Evolutionary conservation across 345 rosid species (phyloP).

Genomic region (Eucalyptus melliodora): DNA sequence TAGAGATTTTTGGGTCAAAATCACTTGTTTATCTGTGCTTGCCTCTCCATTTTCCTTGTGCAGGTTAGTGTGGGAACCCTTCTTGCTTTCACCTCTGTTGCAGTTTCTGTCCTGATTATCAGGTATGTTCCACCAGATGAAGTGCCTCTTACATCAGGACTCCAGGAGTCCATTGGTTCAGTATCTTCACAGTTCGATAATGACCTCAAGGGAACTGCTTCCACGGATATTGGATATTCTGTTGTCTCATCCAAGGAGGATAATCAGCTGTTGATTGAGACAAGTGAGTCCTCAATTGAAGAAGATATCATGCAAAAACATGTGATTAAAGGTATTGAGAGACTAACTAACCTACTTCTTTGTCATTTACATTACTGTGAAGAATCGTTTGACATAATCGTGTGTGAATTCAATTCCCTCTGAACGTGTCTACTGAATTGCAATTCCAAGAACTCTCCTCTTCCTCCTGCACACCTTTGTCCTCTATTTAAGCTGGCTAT

Average conservation of each 20-base stretch:
- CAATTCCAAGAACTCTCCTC: neutral
- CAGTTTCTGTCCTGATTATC: slow-evolving; percentile 74
- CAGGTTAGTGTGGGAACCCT: slow-evolving; percentile 99
- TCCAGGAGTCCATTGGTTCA: slow-evolving; percentile 65
- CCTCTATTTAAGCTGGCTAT: neutral
- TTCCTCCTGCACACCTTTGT: neutral
- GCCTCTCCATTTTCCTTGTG: neutral
- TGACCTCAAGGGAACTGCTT: slow-evolving; percentile 9
- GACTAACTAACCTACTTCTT: neutral
- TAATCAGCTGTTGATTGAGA: slow-evolving; percentile 27
- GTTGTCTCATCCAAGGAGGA: slow-evolving; percentile 19
- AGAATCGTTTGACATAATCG: neutral
- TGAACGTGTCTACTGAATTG: neutral
- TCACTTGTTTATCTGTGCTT: neutral
- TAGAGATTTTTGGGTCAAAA: neutral
- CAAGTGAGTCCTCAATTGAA: slow-evolving; percentile 11
- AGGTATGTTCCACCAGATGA: slow-evolving; percentile 96
- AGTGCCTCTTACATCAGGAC: slow-evolving; percentile 68
- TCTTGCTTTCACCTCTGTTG: slow-evolving; percentile 91
- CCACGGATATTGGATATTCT: neutral
- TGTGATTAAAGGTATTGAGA: slow-evolving; percentile 12
- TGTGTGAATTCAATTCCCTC: neutral
- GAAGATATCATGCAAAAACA: slow-evolving; percentile 28
- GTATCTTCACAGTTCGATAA: neutral
- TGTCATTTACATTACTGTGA: neutral